Evolutionary conservation across 495 filamentous ascomycete genomes (phyloP), one percentile per base, ranked within the genome.

Genomic region (Trichoderma gamsii): DNA sequence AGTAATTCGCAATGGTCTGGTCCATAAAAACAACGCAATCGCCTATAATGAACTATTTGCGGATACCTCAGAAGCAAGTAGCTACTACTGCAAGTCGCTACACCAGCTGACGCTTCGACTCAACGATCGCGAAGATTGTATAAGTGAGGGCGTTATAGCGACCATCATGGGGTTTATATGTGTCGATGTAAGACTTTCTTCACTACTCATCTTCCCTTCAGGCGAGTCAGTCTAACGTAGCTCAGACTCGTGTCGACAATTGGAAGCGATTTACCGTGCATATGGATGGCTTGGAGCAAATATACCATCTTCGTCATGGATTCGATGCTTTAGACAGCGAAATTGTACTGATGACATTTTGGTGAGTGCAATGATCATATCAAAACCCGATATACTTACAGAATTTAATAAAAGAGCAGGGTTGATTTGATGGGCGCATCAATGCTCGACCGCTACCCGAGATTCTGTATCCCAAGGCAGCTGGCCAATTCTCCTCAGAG

Each of bases 121-220:
- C 16, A 32, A 25, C 56, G 15, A 32, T 7, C 23, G 56, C 23
- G 3, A 61, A 29, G 56, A 61, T 6, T 61, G 56, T 11, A 7
- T 61, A 32, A 61, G 56, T 12, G n/a, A 21, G 5, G 25, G 56
- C 56, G 56, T 61, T 29, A 32, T 61, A 61, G 56, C 56, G 16
- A 61, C 25, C 9, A 61, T 61, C n/a, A 61, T 61, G 56, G 56
- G 56, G 15, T 61, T 61, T 7, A 61, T 61, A 61, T 61, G 56
- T 18, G n/a, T 61, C 25, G 56, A 61, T 32, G 56, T 61, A 61
- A 61, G 56, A 15, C 7, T 21, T 25, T 23, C 49, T 52, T 52
- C 1, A 1, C n/a, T 2, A 4, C 25, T 32, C 12, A 15, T 16
- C 7, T 4, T 61, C 12, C 27, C 44, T 6, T 5, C 2, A 5